Evolutionary conservation across 768 basidiomycete species (phyloP), one percentile per base, ranked within the genome.

Genomic region (Rhizopogon salebrosus): DNA sequence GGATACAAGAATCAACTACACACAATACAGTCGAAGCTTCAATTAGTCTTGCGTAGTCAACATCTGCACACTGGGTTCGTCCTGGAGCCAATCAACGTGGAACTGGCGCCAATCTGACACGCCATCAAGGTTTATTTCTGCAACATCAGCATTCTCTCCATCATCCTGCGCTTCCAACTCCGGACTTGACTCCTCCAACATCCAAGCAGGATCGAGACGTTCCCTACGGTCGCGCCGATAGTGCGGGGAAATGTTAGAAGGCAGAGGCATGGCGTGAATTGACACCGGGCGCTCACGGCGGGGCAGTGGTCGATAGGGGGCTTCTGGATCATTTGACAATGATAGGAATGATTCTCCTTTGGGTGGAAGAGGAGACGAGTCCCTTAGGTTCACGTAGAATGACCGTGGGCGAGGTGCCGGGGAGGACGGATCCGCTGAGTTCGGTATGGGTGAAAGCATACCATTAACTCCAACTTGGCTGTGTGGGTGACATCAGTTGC

Each of bases 61-160:
- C 31, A 34, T 34, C 31, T 56, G 53, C 11, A 56, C 27, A 29
- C 31, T 36, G 22, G 51, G 40, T 16, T 64, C 50, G 23, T 52
- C 58, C 26, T 41, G 54, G 2, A 70, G 48, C 57, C 79, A 68
- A 43, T 80, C 76, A 16, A 71, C 67, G 56, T 82, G 80, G 51
- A 83, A 83, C 61, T 80, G 75, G 4, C 80, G 73, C 81, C 81
- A 83, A 62, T 83, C 80, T 37, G 41, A 41, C 26, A 8, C 18
- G 22, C 56, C 49, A 37, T 52, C 62, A 5, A 56, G 49, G 10
- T 52, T 46, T 45, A 52, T 4, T 18, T 52, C 34, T 2, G 26
- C 14, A 4, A 77, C 72, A 36, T 67, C 64, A 1, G 68, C 71
- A 41, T 73, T 70, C 54, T 64, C 64, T 49, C 60, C 66, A 11